Evolutionary conservation across 768 basidiomycete species (phyloP), one percentile per base, ranked within the genome.

Genomic region (Collybia sp.): DNA sequence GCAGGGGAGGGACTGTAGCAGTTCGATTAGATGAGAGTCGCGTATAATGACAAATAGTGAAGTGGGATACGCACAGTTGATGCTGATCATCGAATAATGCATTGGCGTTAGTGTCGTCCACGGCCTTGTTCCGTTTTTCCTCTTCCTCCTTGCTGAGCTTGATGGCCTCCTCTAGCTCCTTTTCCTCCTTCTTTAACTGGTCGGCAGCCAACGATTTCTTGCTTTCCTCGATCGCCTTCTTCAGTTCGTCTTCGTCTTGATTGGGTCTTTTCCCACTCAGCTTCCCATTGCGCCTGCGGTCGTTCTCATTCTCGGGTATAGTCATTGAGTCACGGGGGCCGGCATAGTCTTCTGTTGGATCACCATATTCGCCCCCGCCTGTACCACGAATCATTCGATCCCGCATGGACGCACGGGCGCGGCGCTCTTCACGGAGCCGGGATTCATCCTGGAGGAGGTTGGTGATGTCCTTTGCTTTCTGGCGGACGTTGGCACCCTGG

Each of bases 391-490:
- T 73, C 93, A 99, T 93, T 18, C 95, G 82, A 71, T 97, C 93
- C 30, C 93, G 82, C 96, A 99, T 98, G 42, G 77, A 74, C 2
- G 94, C 93, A 17, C 93, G 76, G 34, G 81, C 77, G 12, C 83
- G 77, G 30, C 96, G 80, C 63, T 95, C 93, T 52, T 89, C 82
- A 10, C 91, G 79, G 40, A 99, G 76, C 8, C 96, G 83, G 2
- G 72, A 67, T 45, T 95, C 84, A 60, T 99, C 96, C 62, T 80
- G 76, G 19, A 99, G 76, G 11, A 98, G 79, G 59, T 93, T 93
- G 31, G 93, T 93, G 64, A 99, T 97, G 55, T 98, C 96, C 63
- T 99, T 98, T 11, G 96, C 96, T 67, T 95, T 93, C 64, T 94
- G 91, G 17, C 92, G 82, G 12, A 94, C 91, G 65, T 98, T 99